Percentiles rank a stretch among this genome's conserved stretches.
These are phyloP conservation scores for Ilex asprella DNA, from an alignment of 257 asterid genomes.

Conservation along the genomic window DNA sequence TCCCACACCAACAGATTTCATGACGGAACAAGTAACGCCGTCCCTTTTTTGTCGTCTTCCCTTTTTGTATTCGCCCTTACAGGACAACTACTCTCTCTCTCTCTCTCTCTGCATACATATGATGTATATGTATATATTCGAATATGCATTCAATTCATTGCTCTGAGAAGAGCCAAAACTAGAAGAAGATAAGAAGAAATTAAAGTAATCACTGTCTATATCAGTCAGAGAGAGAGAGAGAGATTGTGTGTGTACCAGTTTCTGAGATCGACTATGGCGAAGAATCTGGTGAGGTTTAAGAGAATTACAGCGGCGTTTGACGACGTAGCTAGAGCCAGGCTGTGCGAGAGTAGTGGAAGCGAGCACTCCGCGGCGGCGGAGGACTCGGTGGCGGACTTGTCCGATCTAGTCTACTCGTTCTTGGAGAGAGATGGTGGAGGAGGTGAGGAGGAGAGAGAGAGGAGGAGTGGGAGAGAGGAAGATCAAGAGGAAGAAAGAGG, in stretches of 20 bases:
- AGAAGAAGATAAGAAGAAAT: too few species aligned
- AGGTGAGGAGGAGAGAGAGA: neutral
- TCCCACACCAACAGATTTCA: too few species aligned
- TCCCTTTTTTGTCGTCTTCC: too few species aligned
- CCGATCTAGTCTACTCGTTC: constrained; percentile 61
- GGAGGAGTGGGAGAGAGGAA: neutral
- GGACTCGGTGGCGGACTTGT: constrained; percentile 30
- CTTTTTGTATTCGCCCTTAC: too few species aligned
- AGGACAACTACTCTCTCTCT: too few species aligned
- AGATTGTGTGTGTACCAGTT: too few species aligned
- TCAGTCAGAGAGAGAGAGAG: too few species aligned
- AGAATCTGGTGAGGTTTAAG: constrained; percentile 42
- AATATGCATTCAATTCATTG: too few species aligned
- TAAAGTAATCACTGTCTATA: too few species aligned
- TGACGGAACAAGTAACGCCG: too few species aligned
- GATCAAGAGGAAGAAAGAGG: constrained; percentile 1
- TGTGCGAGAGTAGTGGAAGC: constrained; percentile 77
- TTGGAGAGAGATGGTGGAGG: constrained; percentile 43
- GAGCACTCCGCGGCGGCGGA: constrained; percentile 41
- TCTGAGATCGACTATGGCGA: constrained; percentile 24
- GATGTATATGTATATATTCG: too few species aligned
- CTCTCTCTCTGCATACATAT: neutral
- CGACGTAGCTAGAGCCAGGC: constrained; percentile 41
- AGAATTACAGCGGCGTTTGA: constrained; percentile 59
- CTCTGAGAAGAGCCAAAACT: too few species aligned